These are phyloP conservation scores for Panicum virgatum DNA, from an alignment of 202 grass and related monocot species.

Conservation along the genomic window DNA sequence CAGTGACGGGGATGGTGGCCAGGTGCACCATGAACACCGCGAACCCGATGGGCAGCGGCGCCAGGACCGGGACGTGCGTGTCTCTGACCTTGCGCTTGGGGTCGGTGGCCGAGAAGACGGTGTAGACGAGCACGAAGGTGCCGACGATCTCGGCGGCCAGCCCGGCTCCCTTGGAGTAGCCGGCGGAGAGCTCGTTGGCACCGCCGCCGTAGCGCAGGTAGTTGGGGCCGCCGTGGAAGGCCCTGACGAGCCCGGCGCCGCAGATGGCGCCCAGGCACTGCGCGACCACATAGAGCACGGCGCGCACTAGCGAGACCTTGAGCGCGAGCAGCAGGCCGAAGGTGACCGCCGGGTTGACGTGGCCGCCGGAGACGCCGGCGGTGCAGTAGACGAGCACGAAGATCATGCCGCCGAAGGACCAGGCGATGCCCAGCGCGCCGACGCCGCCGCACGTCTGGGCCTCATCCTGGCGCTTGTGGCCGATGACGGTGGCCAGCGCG, in stretches of 20 bases:
- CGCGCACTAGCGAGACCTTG: conserved; percentile 10
- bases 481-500: conserved; percentile 66
- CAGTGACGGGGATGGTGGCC: conserved; percentile 53
- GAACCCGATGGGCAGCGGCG: conserved; percentile 65
- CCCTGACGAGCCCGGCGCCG: neutral
- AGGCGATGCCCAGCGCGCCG: conserved; percentile 76
- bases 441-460: conserved; percentile 52
- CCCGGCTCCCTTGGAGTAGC: conserved; percentile 59
- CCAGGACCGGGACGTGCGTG: conserved; percentile 61
- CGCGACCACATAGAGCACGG: neutral
- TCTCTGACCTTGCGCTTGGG: conserved; percentile 69
- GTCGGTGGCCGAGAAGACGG: conserved; percentile 77
- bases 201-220: conserved; percentile 52
- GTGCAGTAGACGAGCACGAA: conserved; percentile 99
- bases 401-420: conserved; percentile 96
- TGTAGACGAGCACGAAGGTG: conserved; percentile 81
- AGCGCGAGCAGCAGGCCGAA: conserved; percentile 17
- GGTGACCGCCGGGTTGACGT: conserved; percentile 30
- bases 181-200: conserved; percentile 58
- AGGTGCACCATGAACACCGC: conserved; percentile 57
- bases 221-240: neutral
- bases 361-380: conserved; percentile 67
- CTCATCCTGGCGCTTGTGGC: conserved; percentile 50
- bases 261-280: conserved; percentile 25
- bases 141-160: conserved; percentile 69